Evolutionary conservation across 169 alveolate species (phyloP).

Genomic region (Plasmodium vivax): DNA sequence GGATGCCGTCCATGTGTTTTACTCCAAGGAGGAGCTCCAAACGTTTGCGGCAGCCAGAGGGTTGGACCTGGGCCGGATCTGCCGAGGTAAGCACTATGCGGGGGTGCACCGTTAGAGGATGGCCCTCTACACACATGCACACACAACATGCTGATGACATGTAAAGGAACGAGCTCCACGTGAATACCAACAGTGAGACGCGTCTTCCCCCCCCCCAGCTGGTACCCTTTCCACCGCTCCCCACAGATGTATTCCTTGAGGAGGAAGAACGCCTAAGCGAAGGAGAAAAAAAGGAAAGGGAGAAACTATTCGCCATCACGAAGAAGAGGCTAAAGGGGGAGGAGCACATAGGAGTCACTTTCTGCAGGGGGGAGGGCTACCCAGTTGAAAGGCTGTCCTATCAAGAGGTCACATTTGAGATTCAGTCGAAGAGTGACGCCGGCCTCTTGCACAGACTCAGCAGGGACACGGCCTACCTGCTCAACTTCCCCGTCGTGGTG

Average conservation of each 20-base stretch:
- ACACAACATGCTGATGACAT: not conserved
- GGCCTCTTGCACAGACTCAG: constrained; percentile 16
- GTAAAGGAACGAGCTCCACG: not conserved
- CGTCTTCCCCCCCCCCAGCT: not conserved
- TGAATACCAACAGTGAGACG: not conserved
- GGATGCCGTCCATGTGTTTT: constrained; percentile 4
- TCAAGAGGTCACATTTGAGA: constrained; percentile 9
- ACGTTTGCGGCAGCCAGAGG: not conserved
- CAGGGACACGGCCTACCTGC: constrained; percentile 16
- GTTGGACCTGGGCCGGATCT: not conserved
- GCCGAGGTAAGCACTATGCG: not conserved
- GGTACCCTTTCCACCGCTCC: not conserved
- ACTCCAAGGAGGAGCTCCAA: not conserved
- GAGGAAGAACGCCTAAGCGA: constrained; percentile 8
- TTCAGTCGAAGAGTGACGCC: constrained; percentile 5
- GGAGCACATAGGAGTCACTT: constrained; percentile 14
- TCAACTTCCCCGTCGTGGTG: constrained; percentile 43
- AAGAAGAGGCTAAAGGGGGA: constrained; percentile 8
- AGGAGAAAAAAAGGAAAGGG: constrained; percentile 44
- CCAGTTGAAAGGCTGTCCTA: constrained; percentile 4
- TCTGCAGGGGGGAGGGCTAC: not conserved
- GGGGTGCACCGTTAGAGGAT: not conserved
- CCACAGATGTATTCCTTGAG: constrained; percentile 7
- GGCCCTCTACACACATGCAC: not conserved
- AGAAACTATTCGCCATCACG: constrained; percentile 15